These are phyloP conservation scores for Onygenales sp. DNA, from an alignment of 2,329 filamentous ascomycete genomes.

Conservation along the genomic window DNA sequence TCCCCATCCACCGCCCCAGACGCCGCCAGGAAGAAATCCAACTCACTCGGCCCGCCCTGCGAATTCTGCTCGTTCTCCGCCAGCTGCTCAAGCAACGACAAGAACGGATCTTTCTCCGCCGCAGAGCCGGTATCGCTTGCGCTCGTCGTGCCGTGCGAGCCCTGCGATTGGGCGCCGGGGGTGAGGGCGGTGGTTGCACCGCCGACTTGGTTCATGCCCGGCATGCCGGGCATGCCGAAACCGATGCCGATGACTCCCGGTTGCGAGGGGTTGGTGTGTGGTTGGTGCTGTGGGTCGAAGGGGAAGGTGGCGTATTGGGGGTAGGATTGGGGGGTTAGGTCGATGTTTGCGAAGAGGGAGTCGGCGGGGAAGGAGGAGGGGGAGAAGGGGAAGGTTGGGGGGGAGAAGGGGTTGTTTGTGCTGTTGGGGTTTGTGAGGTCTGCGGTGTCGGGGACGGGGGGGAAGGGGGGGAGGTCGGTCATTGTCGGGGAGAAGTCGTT, in stretches of 20 bases:
- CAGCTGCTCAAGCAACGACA: conserved; percentile 69
- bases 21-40: conserved; percentile 64
- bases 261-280: conserved; percentile 6
- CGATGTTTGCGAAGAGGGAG: conserved; percentile 14
- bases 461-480: conserved; percentile 7
- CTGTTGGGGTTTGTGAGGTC: conserved; percentile 12
- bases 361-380: conserved; percentile 26
- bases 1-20: conserved; percentile 17
- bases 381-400: conserved; percentile 24
- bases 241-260: neutral
- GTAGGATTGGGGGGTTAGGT: conserved; percentile 18
- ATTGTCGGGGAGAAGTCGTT: neutral
- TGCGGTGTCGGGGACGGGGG: conserved; percentile 12
- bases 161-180: conserved; percentile 36
- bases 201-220: neutral
- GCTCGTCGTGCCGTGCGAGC: conserved; percentile 37
- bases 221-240: too few species aligned
- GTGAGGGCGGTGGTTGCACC: conserved; percentile 17
- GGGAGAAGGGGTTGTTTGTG: conserved; percentile 29
- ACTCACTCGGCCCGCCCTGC: conserved; percentile 58
- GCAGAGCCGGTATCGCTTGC: conserved; percentile 44
- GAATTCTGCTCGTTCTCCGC: conserved; percentile 66
- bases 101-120: conserved; percentile 71
- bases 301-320: conserved; percentile 31
- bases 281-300: conserved; percentile 20